Percentiles rank a stretch among this genome's conserved stretches.
Evolutionary conservation across 306 rosid genomes (phyloP).

Genomic region (Rosa chinensis): DNA sequence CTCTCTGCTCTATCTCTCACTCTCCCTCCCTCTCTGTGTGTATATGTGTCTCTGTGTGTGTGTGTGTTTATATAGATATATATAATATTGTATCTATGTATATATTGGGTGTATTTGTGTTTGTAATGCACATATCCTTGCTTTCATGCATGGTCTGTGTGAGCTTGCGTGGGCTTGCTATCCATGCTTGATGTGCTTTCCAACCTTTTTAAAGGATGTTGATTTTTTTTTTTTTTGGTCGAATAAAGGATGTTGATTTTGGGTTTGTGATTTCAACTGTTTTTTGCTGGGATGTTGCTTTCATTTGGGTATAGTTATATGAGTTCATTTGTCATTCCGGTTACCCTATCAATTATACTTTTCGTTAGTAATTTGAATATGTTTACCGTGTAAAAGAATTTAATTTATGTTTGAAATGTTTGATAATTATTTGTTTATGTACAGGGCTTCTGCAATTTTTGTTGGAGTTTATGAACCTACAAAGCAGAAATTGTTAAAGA

Average conservation of each 20-base stretch:
- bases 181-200: background rate
- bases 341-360: background rate
- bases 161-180: background rate
- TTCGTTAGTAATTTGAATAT: no score
- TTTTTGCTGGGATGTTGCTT: background rate
- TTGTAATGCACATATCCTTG: background rate
- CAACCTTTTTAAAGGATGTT: background rate
- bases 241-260: background rate
- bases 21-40: no score
- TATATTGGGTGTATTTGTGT: no score
- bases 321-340: background rate
- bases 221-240: background rate
- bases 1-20: background rate
- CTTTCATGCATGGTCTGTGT: background rate
- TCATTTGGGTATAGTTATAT: background rate
- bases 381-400: no score
- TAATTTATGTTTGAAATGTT: no score
- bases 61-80: no score
- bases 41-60: no score
- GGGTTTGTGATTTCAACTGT: background rate
- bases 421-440: slow-evolving; percentile 24
- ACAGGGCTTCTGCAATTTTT: slow-evolving; percentile 94
- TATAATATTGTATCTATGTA: no score
- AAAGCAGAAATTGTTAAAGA: slow-evolving; percentile 75
- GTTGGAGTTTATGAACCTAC: slow-evolving; percentile 94